Evolutionary conservation across 805 yeast species (phyloP).

Genomic region (Yamadazyma paraphyllophila): DNA sequence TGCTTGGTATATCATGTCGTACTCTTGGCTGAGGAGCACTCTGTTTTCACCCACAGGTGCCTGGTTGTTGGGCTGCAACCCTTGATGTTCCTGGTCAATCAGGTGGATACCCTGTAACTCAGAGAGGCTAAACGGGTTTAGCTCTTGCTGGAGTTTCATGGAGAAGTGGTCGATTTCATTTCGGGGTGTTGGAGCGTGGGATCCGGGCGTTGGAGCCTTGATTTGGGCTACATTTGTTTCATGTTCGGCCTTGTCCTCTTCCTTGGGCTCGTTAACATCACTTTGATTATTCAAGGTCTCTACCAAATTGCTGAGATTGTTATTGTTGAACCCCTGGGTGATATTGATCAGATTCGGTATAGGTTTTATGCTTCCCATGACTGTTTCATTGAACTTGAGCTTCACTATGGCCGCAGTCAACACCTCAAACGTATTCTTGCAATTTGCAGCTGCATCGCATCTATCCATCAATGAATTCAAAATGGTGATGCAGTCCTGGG

Average conservation of each 20-base stretch:
- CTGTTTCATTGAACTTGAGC: constrained; percentile 45
- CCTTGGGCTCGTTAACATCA: background rate
- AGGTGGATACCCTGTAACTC: too few relatives aligned
- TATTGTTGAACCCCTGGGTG: constrained; percentile 34
- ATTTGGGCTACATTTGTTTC: too few relatives aligned
- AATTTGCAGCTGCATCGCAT: constrained; percentile 76
- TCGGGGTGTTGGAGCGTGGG: background rate
- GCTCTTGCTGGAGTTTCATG: constrained; percentile 5
- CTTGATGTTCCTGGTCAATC: too few relatives aligned
- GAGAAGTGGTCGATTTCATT: constrained; percentile 4
- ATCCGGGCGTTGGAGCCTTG: too few relatives aligned
- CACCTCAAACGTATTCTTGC: constrained; percentile 69
- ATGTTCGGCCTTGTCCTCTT: background rate
- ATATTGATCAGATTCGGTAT: constrained; percentile 18
- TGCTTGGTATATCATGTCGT: background rate
- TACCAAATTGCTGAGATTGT: constrained; percentile 39
- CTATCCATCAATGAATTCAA: constrained; percentile 59
- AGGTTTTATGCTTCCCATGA: constrained; percentile 23
- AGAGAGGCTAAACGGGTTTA: constrained; percentile 9
- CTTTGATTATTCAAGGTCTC: constrained; percentile 22
- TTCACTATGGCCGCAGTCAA: constrained; percentile 69
- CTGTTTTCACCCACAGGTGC: background rate
- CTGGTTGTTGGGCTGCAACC: too few relatives aligned
- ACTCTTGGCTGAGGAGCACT: background rate
- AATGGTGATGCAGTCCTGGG: constrained; percentile 56